A percentile compares a stretch with the other conserved stretches of the same genome.
phyloP scores from a whole-genome alignment of 345 rosid genomes.

The Raphanus sativus region DNA sequence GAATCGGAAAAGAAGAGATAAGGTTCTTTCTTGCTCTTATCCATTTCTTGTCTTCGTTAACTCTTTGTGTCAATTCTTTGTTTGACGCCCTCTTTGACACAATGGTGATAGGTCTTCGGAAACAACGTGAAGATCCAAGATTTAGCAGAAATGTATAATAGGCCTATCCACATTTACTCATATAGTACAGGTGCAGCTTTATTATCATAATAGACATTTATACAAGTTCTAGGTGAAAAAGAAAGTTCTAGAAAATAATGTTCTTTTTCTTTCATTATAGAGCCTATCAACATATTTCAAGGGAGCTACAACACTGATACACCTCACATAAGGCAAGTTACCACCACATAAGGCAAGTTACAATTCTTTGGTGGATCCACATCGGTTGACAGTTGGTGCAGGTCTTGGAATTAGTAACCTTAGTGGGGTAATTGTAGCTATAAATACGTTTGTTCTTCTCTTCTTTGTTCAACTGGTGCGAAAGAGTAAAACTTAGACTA shows the following conservation, averaged over 20 bases:
- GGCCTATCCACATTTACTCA: slow-evolving; percentile 95
- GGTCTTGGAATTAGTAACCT: slow-evolving; percentile 97
- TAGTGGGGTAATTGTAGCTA: slow-evolving; percentile 62
- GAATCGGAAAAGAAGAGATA: slow-evolving; percentile 95
- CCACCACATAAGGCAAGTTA: slow-evolving; percentile 98
- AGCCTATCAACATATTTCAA: slow-evolving; percentile 94
- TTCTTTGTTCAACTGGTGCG: slow-evolving; percentile 4
- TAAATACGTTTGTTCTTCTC: not conserved
- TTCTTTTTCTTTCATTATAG: no score
- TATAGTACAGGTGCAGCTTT: slow-evolving; percentile 78
- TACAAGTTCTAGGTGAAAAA: no score
- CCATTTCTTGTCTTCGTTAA: not conserved
- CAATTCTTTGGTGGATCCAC: slow-evolving; percentile 94
- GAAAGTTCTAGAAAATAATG: no score
- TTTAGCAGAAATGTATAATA: slow-evolving; percentile 90
- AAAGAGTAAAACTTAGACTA: no score
- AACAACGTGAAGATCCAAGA: slow-evolving; percentile 98
- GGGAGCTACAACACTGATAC: slow-evolving; percentile 83
- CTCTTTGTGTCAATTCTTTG: no score
- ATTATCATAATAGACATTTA: no score
- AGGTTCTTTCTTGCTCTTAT: slow-evolving; percentile 48
- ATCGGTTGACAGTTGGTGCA: slow-evolving; percentile 80
- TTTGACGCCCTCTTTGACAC: not conserved
- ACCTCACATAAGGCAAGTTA: slow-evolving; percentile 87
- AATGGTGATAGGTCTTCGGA: slow-evolving; percentile 81